phyloP scores from a whole-genome alignment of 805 yeast species.

The Citeromyces nyonsensis region DNA sequence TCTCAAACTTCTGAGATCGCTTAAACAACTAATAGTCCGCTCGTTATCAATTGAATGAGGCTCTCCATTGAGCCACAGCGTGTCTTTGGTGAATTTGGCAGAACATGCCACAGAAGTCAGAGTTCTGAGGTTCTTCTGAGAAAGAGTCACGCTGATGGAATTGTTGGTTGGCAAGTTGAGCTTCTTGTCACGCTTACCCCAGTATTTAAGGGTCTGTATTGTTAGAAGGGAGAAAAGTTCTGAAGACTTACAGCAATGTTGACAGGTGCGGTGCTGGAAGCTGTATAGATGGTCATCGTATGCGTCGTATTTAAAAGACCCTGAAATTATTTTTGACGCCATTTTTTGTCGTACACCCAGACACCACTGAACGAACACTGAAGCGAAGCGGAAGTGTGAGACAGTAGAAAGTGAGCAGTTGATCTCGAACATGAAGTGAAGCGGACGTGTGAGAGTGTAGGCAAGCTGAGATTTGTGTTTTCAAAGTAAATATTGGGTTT shows the following conservation, averaged over 20 bases:
- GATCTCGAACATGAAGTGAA: too few relatives aligned
- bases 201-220: constrained; percentile 72
- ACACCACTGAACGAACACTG: too few relatives aligned
- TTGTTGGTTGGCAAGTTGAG: constrained; percentile 93
- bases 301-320: too few relatives aligned
- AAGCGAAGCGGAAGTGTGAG: too few relatives aligned
- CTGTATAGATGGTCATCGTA: constrained; percentile 26
- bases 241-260: constrained; percentile 72
- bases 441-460: too few relatives aligned
- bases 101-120: constrained; percentile 77
- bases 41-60: constrained; percentile 53
- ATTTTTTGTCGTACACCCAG: too few relatives aligned
- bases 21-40: constrained; percentile 58
- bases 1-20: constrained; percentile 61
- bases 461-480: too few relatives aligned
- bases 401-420: too few relatives aligned
- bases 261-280: constrained; percentile 92
- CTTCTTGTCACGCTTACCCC: constrained; percentile 92
- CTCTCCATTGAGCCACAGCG: constrained; percentile 76
- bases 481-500: too few relatives aligned
- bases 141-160: constrained; percentile 85
- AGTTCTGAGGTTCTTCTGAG: constrained; percentile 84
- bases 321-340: too few relatives aligned
- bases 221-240: neutral
- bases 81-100: constrained; percentile 39